Evolutionary conservation across 257 asterid genomes (phyloP).

Genomic region (Eustoma russellianum): DNA sequence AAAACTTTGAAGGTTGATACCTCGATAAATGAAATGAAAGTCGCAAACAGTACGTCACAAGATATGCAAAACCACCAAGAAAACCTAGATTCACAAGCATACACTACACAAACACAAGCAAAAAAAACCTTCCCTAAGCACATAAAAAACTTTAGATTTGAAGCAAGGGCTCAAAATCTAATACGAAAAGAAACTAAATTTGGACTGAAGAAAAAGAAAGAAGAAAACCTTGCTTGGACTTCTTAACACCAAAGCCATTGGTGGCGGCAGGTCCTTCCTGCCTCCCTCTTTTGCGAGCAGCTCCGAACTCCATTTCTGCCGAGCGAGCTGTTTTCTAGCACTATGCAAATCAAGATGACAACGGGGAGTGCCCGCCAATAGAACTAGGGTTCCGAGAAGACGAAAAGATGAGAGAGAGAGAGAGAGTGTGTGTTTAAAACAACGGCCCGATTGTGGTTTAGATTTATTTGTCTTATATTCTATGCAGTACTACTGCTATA

Average conservation of each 20-base stretch:
- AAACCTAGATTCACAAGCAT: not conserved
- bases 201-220: not conserved
- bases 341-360: not conserved
- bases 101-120: not conserved
- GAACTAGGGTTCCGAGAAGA: constrained; percentile 11
- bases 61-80: not conserved
- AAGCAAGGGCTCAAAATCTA: not conserved
- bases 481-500: too few relatives aligned
- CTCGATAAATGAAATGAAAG: too few relatives aligned
- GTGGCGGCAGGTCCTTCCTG: constrained; percentile 27
- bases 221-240: constrained; percentile 46
- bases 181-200: not conserved
- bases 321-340: not conserved
- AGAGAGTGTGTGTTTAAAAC: not conserved
- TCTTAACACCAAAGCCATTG: constrained; percentile 47
- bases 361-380: not conserved
- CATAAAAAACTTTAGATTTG: constrained; percentile 16
- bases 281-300: constrained; percentile 48
- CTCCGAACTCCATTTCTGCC: constrained; percentile 43
- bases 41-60: too few relatives aligned
- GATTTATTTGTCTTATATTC: too few relatives aligned
- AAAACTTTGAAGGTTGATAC: too few relatives aligned
- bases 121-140: not conserved
- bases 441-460: too few relatives aligned
- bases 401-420: not conserved